A percentile compares a stretch with the other conserved stretches of the same genome.
phyloP scores from a whole-genome alignment of 2,329 filamentous ascomycete species.

The Penicillium psychrosexuale region DNA sequence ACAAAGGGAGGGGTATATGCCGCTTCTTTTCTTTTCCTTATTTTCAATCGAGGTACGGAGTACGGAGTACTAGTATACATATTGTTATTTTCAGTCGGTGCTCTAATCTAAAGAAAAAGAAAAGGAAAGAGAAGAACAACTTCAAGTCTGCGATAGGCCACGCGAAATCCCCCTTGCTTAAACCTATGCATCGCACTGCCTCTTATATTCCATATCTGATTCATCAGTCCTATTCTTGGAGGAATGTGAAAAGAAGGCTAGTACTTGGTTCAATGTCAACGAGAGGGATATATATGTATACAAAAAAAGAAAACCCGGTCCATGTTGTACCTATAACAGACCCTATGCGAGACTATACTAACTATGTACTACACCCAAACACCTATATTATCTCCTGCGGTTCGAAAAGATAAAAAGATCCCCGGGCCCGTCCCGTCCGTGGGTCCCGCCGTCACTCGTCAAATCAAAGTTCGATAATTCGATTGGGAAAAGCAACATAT shows the following conservation, averaged over 20 bases:
- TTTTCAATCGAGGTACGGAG: background rate
- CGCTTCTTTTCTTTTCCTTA: background rate
- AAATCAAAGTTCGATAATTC: conserved; percentile 10
- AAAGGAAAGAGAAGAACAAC: background rate
- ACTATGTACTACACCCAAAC: background rate
- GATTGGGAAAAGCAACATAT: conserved; percentile 1
- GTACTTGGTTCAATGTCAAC: background rate
- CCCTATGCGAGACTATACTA: background rate
- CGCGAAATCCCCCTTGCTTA: conserved; percentile 8
- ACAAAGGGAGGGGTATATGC: background rate
- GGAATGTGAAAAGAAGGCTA: background rate
- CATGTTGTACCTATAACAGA: background rate
- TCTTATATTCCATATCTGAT: background rate
- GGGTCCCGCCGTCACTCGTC: conserved; percentile 10
- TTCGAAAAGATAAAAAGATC: background rate
- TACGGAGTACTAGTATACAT: too few relatives aligned
- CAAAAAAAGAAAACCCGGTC: background rate
- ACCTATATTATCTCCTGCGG: background rate
- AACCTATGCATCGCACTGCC: background rate
- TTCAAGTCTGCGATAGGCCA: background rate
- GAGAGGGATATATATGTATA: background rate
- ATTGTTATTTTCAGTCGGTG: background rate
- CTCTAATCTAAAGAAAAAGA: too few relatives aligned
- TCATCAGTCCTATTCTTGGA: background rate
- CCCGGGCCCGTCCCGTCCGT: conserved; percentile 18